Base-by-base conservation (phyloP, 306 rosid species). In the Arachis hypogaea region DNA sequence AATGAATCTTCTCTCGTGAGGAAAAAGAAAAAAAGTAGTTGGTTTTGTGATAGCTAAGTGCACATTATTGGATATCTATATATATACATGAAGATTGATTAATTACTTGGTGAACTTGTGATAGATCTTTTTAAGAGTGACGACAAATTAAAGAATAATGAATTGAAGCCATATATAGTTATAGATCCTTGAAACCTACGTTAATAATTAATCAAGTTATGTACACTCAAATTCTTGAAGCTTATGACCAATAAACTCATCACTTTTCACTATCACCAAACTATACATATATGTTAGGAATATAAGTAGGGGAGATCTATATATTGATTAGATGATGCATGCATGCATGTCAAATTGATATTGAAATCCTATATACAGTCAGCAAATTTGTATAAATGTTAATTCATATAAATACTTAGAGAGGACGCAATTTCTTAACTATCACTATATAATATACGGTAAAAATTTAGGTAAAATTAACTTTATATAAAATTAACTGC, bases 201-300 rank as follows among this genome's bases (percentile, higher is more conserved):
- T 5, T 29, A 66, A 33, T 33, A 33, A 33, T 33, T 33, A 33
- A 33, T 33, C 4, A 33, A 33, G 38, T n/a, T 12, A 28, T 9
- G 64, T 7, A 38, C 47, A 38, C 46, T 49, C 59, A 49, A 46
- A 5, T 68, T 68, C 45, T 68, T 30, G 30, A 49, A 49, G 36
- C 29, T 49, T 49, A 30, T 56, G 18, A 10, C 58, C 71, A 7
- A 46, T 46, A 22, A 4, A 45, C 14, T 44, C 69, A 64, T 44
- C 69, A 64, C 18, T 45, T 65, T 65, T 65, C 57, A 45, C 56
- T 11, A 45, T 47, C 71, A 66, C 45, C 30, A 67, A 7, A 50
- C 42, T 29, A 46, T 64, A 29, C 7, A 33, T 49, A 11, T 11
- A 36, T 49, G 59, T 45, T 3, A 68, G 36, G 49, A 36, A 8